Conservation (phyloP, 306 rosid species). For the Cicer bijugum region DNA sequence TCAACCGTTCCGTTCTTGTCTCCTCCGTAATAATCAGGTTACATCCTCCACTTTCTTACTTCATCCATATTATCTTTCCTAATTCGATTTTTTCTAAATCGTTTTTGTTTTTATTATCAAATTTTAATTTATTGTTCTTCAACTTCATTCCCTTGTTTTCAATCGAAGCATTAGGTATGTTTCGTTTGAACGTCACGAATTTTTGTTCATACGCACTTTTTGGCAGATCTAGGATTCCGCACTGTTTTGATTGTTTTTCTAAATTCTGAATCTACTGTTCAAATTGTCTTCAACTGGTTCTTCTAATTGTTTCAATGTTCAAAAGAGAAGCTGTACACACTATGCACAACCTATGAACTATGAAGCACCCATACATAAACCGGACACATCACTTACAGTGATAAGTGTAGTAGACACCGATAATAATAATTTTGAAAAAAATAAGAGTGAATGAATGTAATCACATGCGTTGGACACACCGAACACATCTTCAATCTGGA, state of each 20-base stretch:
- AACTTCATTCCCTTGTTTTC: not conserved
- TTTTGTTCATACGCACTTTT: conserved; percentile 3
- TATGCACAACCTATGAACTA: not conserved
- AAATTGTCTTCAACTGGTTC: not conserved
- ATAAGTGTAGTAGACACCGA: too few species aligned
- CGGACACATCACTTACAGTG: too few species aligned
- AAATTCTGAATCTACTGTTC: conserved; percentile 4
- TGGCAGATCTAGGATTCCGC: conserved; percentile 33
- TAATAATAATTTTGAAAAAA: too few species aligned
- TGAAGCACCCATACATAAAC: too few species aligned
- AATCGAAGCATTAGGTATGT: too few species aligned
- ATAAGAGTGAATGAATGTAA: too few species aligned
- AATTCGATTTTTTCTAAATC: not conserved
- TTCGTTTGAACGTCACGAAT: not conserved
- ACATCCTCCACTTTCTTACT: not conserved
- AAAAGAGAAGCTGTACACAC: not conserved
- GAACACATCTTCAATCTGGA: too few species aligned
- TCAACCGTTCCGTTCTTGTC: not conserved
- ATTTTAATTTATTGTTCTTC: not conserved
- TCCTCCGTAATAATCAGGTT: conserved; percentile 37
- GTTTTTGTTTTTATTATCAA: not conserved
- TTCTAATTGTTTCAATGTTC: not conserved
- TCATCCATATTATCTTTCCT: not conserved
- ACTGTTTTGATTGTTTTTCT: not conserved
- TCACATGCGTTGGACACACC: too few species aligned